Evolutionary conservation across 75 land plant species (phyloP).

Genomic region (Cryptomeria japonica): DNA sequence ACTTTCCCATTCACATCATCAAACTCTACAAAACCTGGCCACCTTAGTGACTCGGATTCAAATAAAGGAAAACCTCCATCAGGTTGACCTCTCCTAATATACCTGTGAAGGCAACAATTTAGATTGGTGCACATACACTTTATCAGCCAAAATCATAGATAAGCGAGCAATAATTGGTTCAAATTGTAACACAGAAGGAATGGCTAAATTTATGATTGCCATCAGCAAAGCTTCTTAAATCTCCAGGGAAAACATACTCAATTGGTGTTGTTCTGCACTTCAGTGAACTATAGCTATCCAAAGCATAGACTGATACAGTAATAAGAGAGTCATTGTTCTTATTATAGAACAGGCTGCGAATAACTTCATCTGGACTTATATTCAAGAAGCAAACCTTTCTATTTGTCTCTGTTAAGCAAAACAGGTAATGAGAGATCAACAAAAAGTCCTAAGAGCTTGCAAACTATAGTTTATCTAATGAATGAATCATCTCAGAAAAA

Average conservation of each 20-base stretch:
- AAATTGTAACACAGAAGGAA: background rate
- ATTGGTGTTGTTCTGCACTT: conserved; percentile 95
- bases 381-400: conserved; percentile 91
- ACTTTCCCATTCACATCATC: conserved; percentile 99
- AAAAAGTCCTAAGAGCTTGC: background rate
- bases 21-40: conserved; percentile 99
- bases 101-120: conserved; percentile 38
- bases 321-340: conserved; percentile 98
- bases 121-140: background rate
- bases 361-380: conserved; percentile 95
- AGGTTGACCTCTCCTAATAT: conserved; percentile 83
- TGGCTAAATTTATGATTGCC: background rate
- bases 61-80: conserved; percentile 95
- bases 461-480: background rate
- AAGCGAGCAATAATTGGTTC: background rate
- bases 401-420: conserved; percentile 68
- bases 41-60: conserved; percentile 89
- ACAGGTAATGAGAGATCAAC: background rate
- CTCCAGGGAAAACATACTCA: conserved; percentile 52
- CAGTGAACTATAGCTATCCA: conserved; percentile 94
- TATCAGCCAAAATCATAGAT: background rate
- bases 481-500: background rate
- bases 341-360: conserved; percentile 94
- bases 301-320: conserved; percentile 98
- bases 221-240: background rate